Percentiles rank a stretch among this genome's conserved stretches.
phyloP scores from a whole-genome alignment of 176 grass and related monocot genomes.

The Oryza punctata region DNA sequence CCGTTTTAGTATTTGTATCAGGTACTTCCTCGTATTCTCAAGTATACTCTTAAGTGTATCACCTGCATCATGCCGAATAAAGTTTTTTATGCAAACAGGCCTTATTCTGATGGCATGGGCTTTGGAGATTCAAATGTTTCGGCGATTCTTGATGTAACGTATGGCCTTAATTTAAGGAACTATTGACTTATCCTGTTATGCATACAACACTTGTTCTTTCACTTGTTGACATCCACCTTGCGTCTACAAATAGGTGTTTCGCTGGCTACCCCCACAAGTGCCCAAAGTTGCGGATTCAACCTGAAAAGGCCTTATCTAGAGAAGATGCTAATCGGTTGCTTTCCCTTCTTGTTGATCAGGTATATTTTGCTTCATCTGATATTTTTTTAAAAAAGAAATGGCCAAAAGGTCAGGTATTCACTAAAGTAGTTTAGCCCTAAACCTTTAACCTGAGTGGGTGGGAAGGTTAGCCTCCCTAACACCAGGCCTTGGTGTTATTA shows the following conservation, averaged over 20 bases:
- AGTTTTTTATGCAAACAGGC: constrained; percentile 52
- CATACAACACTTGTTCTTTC: constrained; percentile 15
- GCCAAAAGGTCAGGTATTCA: not conserved
- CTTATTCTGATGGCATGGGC: constrained; percentile 76
- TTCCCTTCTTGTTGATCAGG: constrained; percentile 86
- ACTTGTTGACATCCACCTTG: constrained; percentile 31
- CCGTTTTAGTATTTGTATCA: constrained; percentile 72
- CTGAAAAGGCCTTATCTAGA: constrained; percentile 76
- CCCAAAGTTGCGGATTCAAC: constrained; percentile 74
- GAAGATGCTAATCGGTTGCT: constrained; percentile 72
- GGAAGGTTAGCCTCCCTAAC: not conserved
- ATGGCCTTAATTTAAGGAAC: constrained; percentile 39
- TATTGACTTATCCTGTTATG: not conserved
- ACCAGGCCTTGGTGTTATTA: not conserved
- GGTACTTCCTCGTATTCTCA: constrained; percentile 44
- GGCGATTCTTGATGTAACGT: constrained; percentile 70
- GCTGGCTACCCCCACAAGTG: constrained; percentile 97
- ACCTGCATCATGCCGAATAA: constrained; percentile 11
- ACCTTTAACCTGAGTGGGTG: not conserved
- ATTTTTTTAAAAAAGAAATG: not conserved
- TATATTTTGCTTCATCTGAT: constrained; percentile 33
- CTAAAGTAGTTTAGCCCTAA: not conserved
- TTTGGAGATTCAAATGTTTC: constrained; percentile 73
- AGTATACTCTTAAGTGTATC: constrained; percentile 21
- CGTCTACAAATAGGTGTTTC: constrained; percentile 62